These are phyloP conservation scores for Colletotrichum falcatum DNA, from an alignment of 2,329 filamentous ascomycete genomes.

Conservation along the genomic window DNA sequence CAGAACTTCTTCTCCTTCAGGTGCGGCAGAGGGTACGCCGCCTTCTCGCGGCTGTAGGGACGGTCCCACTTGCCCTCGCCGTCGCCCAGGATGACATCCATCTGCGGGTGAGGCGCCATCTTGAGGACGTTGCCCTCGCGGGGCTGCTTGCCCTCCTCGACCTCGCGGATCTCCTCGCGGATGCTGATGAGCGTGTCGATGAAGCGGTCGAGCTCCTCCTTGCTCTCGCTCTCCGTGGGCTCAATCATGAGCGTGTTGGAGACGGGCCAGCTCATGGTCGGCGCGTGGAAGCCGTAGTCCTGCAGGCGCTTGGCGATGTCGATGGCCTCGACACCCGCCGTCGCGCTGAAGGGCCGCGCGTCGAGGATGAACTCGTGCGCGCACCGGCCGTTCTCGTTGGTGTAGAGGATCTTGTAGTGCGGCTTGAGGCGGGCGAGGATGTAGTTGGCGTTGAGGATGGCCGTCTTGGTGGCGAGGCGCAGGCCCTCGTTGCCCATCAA, in stretches of 20 bases:
- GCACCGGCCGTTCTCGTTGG: constrained; percentile 87
- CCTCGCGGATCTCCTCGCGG: constrained; percentile 82
- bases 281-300: constrained; percentile 97
- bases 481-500: constrained; percentile 90
- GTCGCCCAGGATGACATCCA: constrained; percentile 77
- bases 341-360: constrained; percentile 84
- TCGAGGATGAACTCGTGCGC: constrained; percentile 99
- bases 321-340: constrained; percentile 87
- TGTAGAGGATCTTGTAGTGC: constrained; percentile 94
- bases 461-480: constrained; percentile 90
- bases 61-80: constrained; percentile 77
- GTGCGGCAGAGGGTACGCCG: constrained; percentile 86
- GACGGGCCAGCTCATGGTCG: constrained; percentile 97
- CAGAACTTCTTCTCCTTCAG: constrained; percentile 98
- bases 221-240: constrained; percentile 93
- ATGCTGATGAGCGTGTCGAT: constrained; percentile 91
- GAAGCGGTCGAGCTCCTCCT: constrained; percentile 93
- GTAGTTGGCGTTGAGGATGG: constrained; percentile 97
- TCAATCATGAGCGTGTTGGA: constrained; percentile 98
- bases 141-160: constrained; percentile 84
- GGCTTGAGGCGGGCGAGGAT: constrained; percentile 87
- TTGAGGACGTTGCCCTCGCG: constrained; percentile 86
- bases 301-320: constrained; percentile 97
- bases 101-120: constrained; percentile 87
- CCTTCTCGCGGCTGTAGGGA: constrained; percentile 83